Base-by-base conservation (phyloP, 371 early-diverging fungal species). In the Rhizopus sp. region DNA sequence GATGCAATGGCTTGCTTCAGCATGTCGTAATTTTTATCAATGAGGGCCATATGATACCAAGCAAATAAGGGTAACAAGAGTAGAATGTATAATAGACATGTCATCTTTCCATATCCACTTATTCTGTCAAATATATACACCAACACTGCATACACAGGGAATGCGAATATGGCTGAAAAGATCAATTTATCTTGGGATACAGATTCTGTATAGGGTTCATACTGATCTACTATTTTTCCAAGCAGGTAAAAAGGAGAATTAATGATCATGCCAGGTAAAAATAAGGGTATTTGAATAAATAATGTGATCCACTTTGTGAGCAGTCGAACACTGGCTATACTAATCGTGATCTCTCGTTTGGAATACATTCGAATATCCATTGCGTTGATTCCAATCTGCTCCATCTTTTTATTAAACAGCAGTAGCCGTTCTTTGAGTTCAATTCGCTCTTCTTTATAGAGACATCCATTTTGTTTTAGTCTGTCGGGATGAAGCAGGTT, bases 181-280 rank as follows among this genome's bases (percentile, higher is more conserved):
- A 75, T 65, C 16, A 82, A 60, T 49, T 84, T 84, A 45, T 77
- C 76, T 53, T 84, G 85, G 2, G 85, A 71, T 2, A 72, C 73
- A 0, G 76, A 77, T 58, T 84, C 85, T 10, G 77, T 77, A 46
- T 81, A 75, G 31, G 63, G 60, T 58, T 84, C 85, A 37, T 62
- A 75, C 9, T 64, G 67, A 32, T 78, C 78, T 50, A 74, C 70
- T 7, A 75, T 7, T 23, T 64, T 68, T 31, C 77, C 82, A 8
- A 82, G 37, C 12, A 76, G 41, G 48, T 80, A 84, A 3, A 84
- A 70, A 0, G 85, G 85, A 10, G 69, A 75, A 49, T 82, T 81
- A 59, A 84, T 73, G 40, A 77, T 62, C 13, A 82, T 64, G 48
- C 79, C 81, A 7, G 85, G 85, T 56, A 84, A 60, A 56, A 80